phyloP scores from a whole-genome alignment of 306 rosid genomes.

The Cicer chorassanicum region DNA sequence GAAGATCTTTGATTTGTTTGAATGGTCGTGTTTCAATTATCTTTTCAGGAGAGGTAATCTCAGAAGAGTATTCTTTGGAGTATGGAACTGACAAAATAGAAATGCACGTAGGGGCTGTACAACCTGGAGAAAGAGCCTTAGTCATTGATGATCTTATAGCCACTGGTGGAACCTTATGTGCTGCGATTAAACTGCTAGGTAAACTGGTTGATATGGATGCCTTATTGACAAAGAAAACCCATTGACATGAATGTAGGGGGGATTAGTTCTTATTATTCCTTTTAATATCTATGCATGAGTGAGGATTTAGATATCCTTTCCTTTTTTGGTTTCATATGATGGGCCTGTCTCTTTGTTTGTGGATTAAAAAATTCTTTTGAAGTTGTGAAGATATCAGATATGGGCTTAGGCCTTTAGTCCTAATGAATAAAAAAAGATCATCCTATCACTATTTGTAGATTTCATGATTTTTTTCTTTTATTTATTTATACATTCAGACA shows the following conservation, averaged over 20 bases:
- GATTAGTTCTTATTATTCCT: background rate
- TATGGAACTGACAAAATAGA: constrained; percentile 95
- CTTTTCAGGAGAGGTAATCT: constrained; percentile 83
- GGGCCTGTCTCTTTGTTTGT: constrained; percentile 8
- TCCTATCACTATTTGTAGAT: constrained; percentile 1
- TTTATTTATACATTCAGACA: constrained; percentile 29
- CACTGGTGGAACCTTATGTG: constrained; percentile 92
- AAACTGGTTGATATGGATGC: constrained; percentile 34
- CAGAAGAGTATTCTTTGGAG: constrained; percentile 96
- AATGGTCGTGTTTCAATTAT: constrained; percentile 37
- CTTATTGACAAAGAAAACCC: constrained; percentile 6
- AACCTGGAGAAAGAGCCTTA: constrained; percentile 88
- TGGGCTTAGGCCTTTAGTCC: background rate
- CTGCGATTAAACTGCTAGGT: constrained; percentile 95
- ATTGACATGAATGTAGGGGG: background rate
- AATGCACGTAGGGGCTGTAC: constrained; percentile 97
- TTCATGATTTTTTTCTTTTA: constrained; percentile 15
- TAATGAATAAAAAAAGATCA: constrained; percentile 21
- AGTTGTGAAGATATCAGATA: constrained; percentile 24
- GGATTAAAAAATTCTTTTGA: constrained; percentile 14
- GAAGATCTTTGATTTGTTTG: constrained; percentile 38
- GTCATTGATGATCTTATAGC: constrained; percentile 97
- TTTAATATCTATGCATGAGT: constrained; percentile 8
- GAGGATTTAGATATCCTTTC: background rate
- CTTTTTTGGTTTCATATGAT: constrained; percentile 36